These are phyloP conservation scores for Colletotrichum coccodes DNA, from an alignment of 2,329 filamentous ascomycete species.

Conservation along the genomic window DNA sequence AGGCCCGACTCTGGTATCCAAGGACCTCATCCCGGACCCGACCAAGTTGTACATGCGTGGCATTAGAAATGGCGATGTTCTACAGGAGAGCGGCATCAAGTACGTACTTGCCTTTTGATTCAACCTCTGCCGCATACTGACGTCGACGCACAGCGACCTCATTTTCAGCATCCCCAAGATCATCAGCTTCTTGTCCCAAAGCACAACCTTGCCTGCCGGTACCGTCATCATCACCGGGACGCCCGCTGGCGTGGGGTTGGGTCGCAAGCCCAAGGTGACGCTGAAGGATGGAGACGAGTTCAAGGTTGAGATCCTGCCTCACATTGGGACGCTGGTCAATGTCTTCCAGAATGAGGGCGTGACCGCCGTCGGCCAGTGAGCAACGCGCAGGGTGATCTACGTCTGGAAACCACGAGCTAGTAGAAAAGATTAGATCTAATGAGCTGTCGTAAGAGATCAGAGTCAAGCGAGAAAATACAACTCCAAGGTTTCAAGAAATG, in stretches of 20 bases:
- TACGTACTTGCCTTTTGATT: slow-evolving; percentile 31
- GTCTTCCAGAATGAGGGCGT: slow-evolving; percentile 27
- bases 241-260: slow-evolving; percentile 52
- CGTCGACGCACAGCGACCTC: slow-evolving; percentile 52
- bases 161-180: slow-evolving; percentile 62
- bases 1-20: slow-evolving; percentile 61
- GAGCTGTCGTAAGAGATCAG: neutral
- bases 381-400: no score
- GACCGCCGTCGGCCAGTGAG: neutral
- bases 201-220: slow-evolving; percentile 52
- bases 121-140: slow-evolving; percentile 42
- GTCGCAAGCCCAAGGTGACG: slow-evolving; percentile 48
- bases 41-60: slow-evolving; percentile 52
- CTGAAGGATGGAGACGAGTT: slow-evolving; percentile 53
- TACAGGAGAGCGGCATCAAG: slow-evolving; percentile 55
- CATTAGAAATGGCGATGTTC: slow-evolving; percentile 59
- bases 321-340: slow-evolving; percentile 56
- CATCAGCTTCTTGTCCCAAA: slow-evolving; percentile 53
- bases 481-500: no score
- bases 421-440: no score
- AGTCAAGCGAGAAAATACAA: neutral
- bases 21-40: slow-evolving; percentile 51
- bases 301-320: slow-evolving; percentile 51
- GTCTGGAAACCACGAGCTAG: no score
- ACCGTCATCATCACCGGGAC: slow-evolving; percentile 57